Evolutionary conservation across 768 basidiomycete species (phyloP).

Genomic region (Boletus sp.): DNA sequence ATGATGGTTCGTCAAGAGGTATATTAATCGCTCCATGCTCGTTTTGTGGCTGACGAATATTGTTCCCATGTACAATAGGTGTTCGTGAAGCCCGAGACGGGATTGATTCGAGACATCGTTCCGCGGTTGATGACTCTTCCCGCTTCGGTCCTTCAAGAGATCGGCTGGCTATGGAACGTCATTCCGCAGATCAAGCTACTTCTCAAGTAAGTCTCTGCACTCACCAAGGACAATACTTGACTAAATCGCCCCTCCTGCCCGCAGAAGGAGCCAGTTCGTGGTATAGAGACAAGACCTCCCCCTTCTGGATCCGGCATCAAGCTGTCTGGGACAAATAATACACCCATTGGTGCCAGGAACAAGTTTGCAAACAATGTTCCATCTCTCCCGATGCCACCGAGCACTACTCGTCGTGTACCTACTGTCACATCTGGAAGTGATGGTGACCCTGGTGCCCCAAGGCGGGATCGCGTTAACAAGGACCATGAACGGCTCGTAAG

Average conservation of each 20-base stretch:
- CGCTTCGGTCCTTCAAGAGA: slow-evolving; percentile 21
- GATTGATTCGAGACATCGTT: slow-evolving; percentile 18
- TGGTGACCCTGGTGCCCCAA: slow-evolving; percentile 19
- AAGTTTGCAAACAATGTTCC: slow-evolving; percentile 19
- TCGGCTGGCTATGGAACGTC: slow-evolving; percentile 19
- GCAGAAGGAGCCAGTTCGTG: slow-evolving; percentile 22
- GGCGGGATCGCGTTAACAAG: slow-evolving; percentile 12
- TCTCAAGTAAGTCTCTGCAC: slow-evolving; percentile 14
- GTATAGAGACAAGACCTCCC: slow-evolving; percentile 10
- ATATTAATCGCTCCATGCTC: neutral
- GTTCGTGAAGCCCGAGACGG: slow-evolving; percentile 21
- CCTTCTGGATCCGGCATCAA: slow-evolving; percentile 20
- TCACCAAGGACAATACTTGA: neutral
- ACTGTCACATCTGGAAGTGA: slow-evolving; percentile 13
- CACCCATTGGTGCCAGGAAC: slow-evolving; percentile 28
- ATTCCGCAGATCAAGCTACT: slow-evolving; percentile 12
- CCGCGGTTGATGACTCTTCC: slow-evolving; percentile 7
- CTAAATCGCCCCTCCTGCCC: neutral
- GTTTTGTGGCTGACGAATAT: neutral
- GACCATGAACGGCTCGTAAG: slow-evolving; percentile 28
- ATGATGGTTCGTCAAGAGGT: slow-evolving; percentile 18
- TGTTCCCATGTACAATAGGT: neutral
- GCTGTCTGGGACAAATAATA: slow-evolving; percentile 33
- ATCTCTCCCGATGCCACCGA: neutral
- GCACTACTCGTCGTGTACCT: neutral